Evolutionary conservation across 768 basidiomycete species (phyloP), one percentile per base, ranked within the genome.

Genomic region (Leccinellum albellum): DNA sequence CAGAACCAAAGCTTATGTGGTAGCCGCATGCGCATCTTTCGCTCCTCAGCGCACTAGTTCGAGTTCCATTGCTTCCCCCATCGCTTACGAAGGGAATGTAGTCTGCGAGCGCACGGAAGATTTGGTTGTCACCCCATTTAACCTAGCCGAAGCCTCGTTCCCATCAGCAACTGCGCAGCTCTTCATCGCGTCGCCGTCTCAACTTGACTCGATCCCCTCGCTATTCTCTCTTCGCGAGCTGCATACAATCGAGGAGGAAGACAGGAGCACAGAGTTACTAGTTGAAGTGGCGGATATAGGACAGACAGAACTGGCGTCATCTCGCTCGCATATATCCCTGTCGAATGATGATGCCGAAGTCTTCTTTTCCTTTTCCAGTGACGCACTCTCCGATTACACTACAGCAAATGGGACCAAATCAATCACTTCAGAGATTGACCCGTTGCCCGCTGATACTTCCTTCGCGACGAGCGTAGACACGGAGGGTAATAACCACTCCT

Each of bases 391-490:
- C 13, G 52, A 54, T 13, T 23, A 20, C 37, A 45, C 52, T 35
- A 54, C 50, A 15, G 23, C 50, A 17, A 42, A 26, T 40, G 53
- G 14, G 12, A 15, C 6, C 4, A 15, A 20, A 45, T 48, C 37
- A 13, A 23, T 29, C 31, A 17, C 13, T 24, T 59, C 57, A 23
- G 58, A 50, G 26, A 32, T 23, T 13, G 50, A 21, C 21, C 14
- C 44, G 20, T 58, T 56, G 6, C 46, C 42, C 24, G 28, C 33
- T 14, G 29, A 51, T 26, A 58, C 64, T 42, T 67, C 66, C 26
- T 50, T 64, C 3, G 62, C 53, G 35, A 69, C 67, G 33, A 69
- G 60, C n/a, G 47, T 67, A 8, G 55, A 62, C 23, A 45, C 49
- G 9, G 56, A 50, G 20, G 56, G 61, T 8, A 51, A 13, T 42